Conservation (phyloP, 495 filamentous ascomycete species). For the Amphirosellinia nigrospora region DNA sequence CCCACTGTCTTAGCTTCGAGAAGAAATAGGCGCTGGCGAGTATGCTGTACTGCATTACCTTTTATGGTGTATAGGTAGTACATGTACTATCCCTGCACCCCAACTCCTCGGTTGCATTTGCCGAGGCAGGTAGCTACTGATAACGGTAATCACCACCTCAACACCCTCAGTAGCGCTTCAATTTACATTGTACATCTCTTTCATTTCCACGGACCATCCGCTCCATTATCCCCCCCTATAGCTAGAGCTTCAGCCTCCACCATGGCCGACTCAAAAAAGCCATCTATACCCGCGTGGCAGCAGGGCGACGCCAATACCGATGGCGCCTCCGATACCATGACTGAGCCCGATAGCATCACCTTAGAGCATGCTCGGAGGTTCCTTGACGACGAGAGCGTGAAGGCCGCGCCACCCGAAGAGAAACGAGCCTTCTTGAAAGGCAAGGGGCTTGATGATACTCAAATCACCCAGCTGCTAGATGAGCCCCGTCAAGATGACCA, state of each 20-base stretch:
- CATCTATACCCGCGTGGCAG: constrained; percentile 34
- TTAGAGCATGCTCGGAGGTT: constrained; percentile 78
- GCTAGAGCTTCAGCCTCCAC: not conserved
- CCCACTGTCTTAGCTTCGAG: too few species aligned
- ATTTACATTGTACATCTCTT: not conserved
- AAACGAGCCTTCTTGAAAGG: constrained; percentile 79
- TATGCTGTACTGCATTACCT: not conserved
- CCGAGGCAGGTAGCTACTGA: constrained; percentile 22
- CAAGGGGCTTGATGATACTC: constrained; percentile 73
- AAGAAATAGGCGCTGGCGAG: not conserved
- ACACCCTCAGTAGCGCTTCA: not conserved
- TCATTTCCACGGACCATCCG: not conserved
- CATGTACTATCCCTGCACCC: not conserved
- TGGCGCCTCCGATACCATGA: constrained; percentile 23
- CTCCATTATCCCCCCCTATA: not conserved
- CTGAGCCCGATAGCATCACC: constrained; percentile 47
- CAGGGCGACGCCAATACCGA: constrained; percentile 21
- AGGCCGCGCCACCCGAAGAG: constrained; percentile 68
- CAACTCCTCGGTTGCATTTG: constrained; percentile 17
- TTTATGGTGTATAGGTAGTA: not conserved
- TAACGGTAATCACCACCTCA: not conserved
- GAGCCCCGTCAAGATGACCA: constrained; percentile 40
- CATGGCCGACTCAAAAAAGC: constrained; percentile 30
- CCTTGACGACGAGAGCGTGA: constrained; percentile 79
- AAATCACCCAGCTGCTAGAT: constrained; percentile 71